These are phyloP conservation scores for Coemansia sp. DNA, from an alignment of 192 early-diverging fungal species.

Conservation along the genomic window DNA sequence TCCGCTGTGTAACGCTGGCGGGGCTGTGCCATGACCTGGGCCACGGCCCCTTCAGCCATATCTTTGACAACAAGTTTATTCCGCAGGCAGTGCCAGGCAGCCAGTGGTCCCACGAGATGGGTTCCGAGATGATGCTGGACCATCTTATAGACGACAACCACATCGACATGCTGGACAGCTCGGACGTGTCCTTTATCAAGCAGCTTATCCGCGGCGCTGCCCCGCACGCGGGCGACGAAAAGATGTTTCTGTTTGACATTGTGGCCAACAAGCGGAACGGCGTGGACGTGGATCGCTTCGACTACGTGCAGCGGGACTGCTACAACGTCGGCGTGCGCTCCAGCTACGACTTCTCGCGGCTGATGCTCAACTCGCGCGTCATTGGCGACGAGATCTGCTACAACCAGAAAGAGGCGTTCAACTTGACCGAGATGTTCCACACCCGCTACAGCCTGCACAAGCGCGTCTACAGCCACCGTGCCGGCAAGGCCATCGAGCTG, in stretches of 20 bases:
- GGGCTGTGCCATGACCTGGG: slow-evolving; percentile 94
- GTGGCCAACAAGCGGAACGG: slow-evolving; percentile 93
- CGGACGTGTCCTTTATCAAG: slow-evolving; percentile 65
- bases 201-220: slow-evolving; percentile 66
- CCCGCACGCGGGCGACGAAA: slow-evolving; percentile 37
- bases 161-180: slow-evolving; percentile 61
- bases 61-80: slow-evolving; percentile 92
- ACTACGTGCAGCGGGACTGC: slow-evolving; percentile 75
- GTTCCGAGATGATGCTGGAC: slow-evolving; percentile 83
- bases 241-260: slow-evolving; percentile 89
- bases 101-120: slow-evolving; percentile 73
- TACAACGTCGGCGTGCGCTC: slow-evolving; percentile 64
- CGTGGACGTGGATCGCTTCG: slow-evolving; percentile 94
- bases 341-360: slow-evolving; percentile 60
- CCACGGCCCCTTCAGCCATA: slow-evolving; percentile 95
- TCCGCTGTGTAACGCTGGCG: slow-evolving; percentile 83
- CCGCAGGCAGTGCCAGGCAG: slow-evolving; percentile 56
- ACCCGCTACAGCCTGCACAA: slow-evolving; percentile 77
- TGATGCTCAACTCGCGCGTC: slow-evolving; percentile 81
- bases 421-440: slow-evolving; percentile 83
- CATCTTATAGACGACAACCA: slow-evolving; percentile 69
- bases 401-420: slow-evolving; percentile 85
- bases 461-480: slow-evolving; percentile 85
- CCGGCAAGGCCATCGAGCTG: slow-evolving; percentile 73
- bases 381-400: slow-evolving; percentile 89